Base-by-base conservation (phyloP, 78 protist genomes). In the slime mould (Dictyostelium discoideum) region DNA sequence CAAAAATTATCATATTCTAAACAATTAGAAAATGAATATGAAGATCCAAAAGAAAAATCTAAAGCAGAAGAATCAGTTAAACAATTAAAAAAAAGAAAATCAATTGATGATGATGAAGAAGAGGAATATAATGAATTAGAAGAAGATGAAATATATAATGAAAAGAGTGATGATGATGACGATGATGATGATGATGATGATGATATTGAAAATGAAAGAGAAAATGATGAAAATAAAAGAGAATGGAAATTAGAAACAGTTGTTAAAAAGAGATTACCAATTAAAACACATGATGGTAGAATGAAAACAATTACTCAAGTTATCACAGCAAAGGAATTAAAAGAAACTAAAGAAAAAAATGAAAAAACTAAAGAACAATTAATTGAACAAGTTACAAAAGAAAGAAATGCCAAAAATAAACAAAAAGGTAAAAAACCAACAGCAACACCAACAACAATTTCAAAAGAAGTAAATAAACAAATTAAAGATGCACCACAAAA, bases 241-340 rank as follows among this genome's bases (percentile, higher is more conserved):
- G 87, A 29, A 29, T 84, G 87, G 72, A 50, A 80, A 67, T 13
- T 72, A 48, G 89, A 90, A 24, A 9, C 50, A 22, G 80, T 90
- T 39, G 95, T 90, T 54, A 90, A 73, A 50, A 57, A 72, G 16
- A 90, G 74, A 90, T 54, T 90, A 67, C 95, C 95, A 78, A 22
- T 82, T 32, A 90, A 80, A 37, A 22, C 73, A 16, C 48, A 48
- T 24, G 95, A 90, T 90, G 95, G 95, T 72, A 90, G 26, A 67
- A n/a, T 80, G 18, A 90, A 90, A 69, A 42, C 37, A 16, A 39
- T 80, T 11, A 90, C 57, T 22, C 87, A 90, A 37, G 74, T 90
- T 14, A 48, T 69, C 9, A 37, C 86, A 40, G 81, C 85, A 42
- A 77, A 65, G 57, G 89, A 90, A 29, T 44, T 14, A 37, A 82